Percentiles rank a stretch among this genome's conserved stretches.
These are phyloP conservation scores for Wickerhamomyces hampshirensis DNA, from an alignment of 805 yeast species.

Conservation along the genomic window DNA sequence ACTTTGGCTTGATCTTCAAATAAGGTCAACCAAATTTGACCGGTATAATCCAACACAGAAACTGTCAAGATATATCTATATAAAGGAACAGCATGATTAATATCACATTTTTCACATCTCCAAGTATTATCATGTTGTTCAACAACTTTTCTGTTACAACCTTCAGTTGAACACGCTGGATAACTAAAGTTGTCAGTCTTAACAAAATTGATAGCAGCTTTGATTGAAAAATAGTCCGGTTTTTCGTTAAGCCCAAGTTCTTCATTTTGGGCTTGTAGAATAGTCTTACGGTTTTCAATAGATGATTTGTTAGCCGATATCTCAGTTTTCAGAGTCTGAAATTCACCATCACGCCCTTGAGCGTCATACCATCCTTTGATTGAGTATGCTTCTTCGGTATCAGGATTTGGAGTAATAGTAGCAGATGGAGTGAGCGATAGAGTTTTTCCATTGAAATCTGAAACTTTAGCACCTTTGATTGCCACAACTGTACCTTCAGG, in stretches of 20 bases:
- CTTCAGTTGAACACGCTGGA: conserved; percentile 78
- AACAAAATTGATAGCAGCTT: conserved; percentile 68
- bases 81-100: conserved; percentile 59
- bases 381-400: conserved; percentile 78
- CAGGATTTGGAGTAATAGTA: conserved; percentile 75
- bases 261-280: conserved; percentile 59
- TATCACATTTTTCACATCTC: conserved; percentile 92
- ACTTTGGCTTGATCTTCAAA: conserved; percentile 81
- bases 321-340: conserved; percentile 58
- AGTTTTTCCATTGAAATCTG: conserved; percentile 84
- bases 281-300: conserved; percentile 57
- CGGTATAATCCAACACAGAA: conserved; percentile 74
- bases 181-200: conserved; percentile 77
- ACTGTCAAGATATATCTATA: conserved; percentile 78
- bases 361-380: conserved; percentile 95
- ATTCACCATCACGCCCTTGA: conserved; percentile 59
- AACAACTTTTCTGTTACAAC: conserved; percentile 80
- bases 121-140: conserved; percentile 71
- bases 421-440: conserved; percentile 79
- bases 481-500: conserved; percentile 85
- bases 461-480: conserved; percentile 82
- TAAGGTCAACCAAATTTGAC: conserved; percentile 79
- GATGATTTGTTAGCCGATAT: conserved; percentile 34
- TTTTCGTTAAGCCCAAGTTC: conserved; percentile 70
- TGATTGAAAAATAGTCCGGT: conserved; percentile 72